These are phyloP conservation scores for Diaporthe caulivora DNA, from an alignment of 2,329 filamentous ascomycete genomes.

Conservation along the genomic window DNA sequence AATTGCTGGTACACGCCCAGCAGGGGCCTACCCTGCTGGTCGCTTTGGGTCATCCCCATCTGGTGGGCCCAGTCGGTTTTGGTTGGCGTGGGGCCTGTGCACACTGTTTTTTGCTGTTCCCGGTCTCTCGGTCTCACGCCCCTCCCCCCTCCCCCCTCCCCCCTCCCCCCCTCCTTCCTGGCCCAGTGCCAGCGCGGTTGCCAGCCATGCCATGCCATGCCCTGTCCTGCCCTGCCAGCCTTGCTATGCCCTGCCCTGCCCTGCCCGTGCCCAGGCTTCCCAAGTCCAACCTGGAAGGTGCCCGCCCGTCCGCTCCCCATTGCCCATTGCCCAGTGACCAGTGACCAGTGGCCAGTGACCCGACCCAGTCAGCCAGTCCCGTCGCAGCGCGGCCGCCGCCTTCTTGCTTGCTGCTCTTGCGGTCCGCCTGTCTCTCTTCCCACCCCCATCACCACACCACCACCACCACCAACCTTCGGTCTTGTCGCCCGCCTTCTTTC, in stretches of 20 bases:
- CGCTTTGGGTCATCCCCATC: conserved; percentile 18
- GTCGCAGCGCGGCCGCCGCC: conserved; percentile 38
- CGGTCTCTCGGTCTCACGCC: too few relatives aligned
- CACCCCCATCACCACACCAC: conserved; percentile 47
- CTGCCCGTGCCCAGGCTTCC: conserved; percentile 13
- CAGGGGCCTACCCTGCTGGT: conserved; percentile 24
- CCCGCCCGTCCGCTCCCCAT: conserved; percentile 16
- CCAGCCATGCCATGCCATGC: conserved; percentile 17
- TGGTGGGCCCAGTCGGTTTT: conserved; percentile 30
- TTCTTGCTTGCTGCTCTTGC: conserved; percentile 39
- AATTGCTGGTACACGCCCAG: conserved; percentile 23
- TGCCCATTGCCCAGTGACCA: conserved; percentile 1
- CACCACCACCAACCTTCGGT: conserved; percentile 44
- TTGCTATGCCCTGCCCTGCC: not conserved
- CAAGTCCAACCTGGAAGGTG: conserved; percentile 29
- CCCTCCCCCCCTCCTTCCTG: not conserved
- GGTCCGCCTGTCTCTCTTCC: conserved; percentile 41
- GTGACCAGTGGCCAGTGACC: too few relatives aligned
- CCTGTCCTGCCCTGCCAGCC: not conserved
- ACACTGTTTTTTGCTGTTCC: conserved; percentile 28
- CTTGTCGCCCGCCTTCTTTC: conserved; percentile 28
- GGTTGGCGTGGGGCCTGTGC: conserved; percentile 34
- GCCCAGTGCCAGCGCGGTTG: conserved; percentile 20
- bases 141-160: not conserved
- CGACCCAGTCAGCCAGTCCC: conserved; percentile 13